Evolutionary conservation across 345 rosid species (phyloP).

Genomic region (Heritiera littoralis): DNA sequence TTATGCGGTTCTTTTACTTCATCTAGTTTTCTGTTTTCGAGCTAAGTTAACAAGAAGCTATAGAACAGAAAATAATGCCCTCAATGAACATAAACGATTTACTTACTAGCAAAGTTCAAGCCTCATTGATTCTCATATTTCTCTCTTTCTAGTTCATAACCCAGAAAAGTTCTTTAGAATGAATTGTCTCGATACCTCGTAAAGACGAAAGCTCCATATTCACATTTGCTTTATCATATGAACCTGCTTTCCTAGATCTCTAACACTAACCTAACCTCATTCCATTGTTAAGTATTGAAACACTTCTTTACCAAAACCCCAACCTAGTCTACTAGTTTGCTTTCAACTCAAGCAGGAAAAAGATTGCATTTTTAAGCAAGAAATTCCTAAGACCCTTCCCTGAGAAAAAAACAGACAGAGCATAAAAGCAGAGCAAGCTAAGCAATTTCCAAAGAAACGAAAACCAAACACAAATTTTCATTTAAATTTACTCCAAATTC

Average conservation of each 20-base stretch:
- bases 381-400: background rate
- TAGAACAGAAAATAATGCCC: background rate
- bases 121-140: background rate
- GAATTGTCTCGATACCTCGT: background rate
- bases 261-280: background rate
- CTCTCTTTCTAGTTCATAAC: background rate
- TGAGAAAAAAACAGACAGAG: too few relatives aligned
- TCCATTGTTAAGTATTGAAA: background rate
- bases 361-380: background rate
- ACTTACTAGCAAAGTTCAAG: background rate
- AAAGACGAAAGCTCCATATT: background rate
- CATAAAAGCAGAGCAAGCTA: background rate
- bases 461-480: background rate
- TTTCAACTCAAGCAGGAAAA: slow-evolving; percentile 14
- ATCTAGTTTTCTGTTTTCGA: background rate
- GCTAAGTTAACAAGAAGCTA: background rate
- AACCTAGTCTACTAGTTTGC: background rate
- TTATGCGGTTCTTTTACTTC: background rate
- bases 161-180: background rate
- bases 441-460: background rate
- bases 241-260: background rate
- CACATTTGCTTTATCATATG: too few relatives aligned
- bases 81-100: background rate
- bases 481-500: background rate
- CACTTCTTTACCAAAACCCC: background rate